Evolutionary conservation across 2,329 filamentous ascomycete genomes (phyloP).

Genomic region (Metarhizium brunneum): DNA sequence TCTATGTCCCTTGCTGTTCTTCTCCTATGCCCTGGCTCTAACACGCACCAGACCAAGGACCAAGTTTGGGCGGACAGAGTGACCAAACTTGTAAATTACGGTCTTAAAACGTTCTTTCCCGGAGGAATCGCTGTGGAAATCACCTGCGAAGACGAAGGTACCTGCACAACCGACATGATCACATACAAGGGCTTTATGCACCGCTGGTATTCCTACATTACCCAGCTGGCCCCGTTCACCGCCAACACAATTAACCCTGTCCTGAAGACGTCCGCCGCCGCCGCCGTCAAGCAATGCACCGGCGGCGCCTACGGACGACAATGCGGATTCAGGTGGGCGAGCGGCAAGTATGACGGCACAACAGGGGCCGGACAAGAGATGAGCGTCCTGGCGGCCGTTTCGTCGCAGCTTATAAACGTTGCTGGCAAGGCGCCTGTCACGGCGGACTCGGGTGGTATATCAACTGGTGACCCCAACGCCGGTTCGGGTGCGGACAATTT

Average conservation of each 20-base stretch:
- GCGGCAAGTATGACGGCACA: conserved; percentile 40
- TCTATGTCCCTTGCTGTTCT: neutral
- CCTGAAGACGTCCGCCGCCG: conserved; percentile 41
- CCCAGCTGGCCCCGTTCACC: conserved; percentile 45
- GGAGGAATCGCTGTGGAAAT: conserved; percentile 49
- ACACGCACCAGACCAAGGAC: conserved; percentile 33
- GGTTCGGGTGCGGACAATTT: conserved; percentile 27
- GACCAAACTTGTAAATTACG: conserved; percentile 26
- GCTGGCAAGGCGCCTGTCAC: conserved; percentile 18
- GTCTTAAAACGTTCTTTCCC: conserved; percentile 41
- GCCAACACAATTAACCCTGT: conserved; percentile 37
- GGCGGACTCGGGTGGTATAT: too few species aligned
- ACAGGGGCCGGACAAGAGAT: conserved; percentile 52
- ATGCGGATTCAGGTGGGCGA: conserved; percentile 48
- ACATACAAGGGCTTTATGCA: conserved; percentile 54
- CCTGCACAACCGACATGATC: conserved; percentile 54
- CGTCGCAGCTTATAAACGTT: conserved; percentile 36
- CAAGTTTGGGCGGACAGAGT: conserved; percentile 43
- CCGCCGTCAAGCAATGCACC: conserved; percentile 46
- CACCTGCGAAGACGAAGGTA: conserved; percentile 44
- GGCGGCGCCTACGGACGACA: conserved; percentile 36
- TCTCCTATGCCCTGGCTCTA: neutral
- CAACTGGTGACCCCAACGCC: conserved; percentile 31
- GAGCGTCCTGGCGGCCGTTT: conserved; percentile 48
- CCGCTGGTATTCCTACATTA: conserved; percentile 44